Base-by-base conservation (phyloP, 2,329 filamentous ascomycete species). In the Shiraia sp. region DNA sequence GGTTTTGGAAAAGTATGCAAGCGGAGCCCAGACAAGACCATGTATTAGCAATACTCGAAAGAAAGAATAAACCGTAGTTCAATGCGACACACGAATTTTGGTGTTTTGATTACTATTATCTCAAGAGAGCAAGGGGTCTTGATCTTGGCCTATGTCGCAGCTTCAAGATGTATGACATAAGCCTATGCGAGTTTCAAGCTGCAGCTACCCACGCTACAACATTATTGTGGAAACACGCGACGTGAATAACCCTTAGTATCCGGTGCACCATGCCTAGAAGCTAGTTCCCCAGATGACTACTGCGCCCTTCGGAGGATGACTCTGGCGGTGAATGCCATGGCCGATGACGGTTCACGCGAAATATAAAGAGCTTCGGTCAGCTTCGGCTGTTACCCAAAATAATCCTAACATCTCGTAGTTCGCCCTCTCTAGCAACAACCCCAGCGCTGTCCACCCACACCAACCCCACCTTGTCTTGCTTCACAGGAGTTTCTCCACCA, bases 191-290 rank as follows among this genome's bases (percentile, higher is more conserved):
- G 41, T 22, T n/a, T 22, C 4, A 22, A 22, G 30, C 42, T 26
- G 38, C 37, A 31, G 36, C 40, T 39, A 25, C 31, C 32, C 29
- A 30, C 24, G 40, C 30, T 40, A 27, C 33, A 27, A 13, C 8
- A n/a, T 6, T 26, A 10, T 5, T 17, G 28, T 28, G 14, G 26
- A 19, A 16, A 25, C 16, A 36, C 15, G 24, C 23, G 17, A 56
- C 59, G 54, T 40, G 45, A 53, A 59, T 61, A 64, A 10, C 57
- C 55, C 51, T 47, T 36, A 38, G 32, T 63, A 65, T 57, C 59
- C 59, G 59, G 35, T 33, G 26, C 9, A 17, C 14, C 19, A 29
- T 12, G 14, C 23, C 31, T 45, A 36, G 25, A 27, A 24, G 26
- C 25, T 43, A 29, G 4, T 8, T 22, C 4, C 32, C 30, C 35